phyloP scores from a whole-genome alignment of 1,284 basidiomycete species.

The Exobasidium cylindrosporum region DNA sequence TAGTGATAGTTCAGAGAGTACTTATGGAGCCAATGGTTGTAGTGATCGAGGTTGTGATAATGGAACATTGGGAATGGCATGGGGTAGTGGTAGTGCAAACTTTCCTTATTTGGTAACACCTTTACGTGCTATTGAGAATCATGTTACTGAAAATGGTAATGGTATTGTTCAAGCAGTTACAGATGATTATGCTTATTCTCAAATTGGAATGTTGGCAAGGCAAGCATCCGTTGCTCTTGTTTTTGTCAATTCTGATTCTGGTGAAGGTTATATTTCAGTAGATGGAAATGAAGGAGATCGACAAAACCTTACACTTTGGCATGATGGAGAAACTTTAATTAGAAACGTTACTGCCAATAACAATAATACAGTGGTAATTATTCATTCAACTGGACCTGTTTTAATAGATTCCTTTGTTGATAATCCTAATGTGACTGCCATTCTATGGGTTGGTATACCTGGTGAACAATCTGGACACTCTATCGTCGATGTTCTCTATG shows the following conservation, averaged over 20 bases:
- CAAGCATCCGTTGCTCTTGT: constrained; percentile 7
- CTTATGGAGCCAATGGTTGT: constrained; percentile 64
- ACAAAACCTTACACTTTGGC: constrained; percentile 77
- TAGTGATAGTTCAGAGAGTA: constrained; percentile 68
- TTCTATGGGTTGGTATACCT: constrained; percentile 66
- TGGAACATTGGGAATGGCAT: constrained; percentile 77
- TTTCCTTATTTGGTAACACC: constrained; percentile 60
- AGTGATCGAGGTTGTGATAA: constrained; percentile 59
- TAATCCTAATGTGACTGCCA: constrained; percentile 41
- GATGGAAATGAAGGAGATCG: constrained; percentile 69
- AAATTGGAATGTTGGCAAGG: not conserved
- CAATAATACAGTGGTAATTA: constrained; percentile 38
- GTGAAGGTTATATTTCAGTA: constrained; percentile 57
- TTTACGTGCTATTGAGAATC: constrained; percentile 68
- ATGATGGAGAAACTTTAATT: constrained; percentile 64
- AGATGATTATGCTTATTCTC: constrained; percentile 12
- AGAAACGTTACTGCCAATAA: constrained; percentile 25
- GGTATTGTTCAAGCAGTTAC: constrained; percentile 57
- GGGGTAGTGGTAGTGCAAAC: constrained; percentile 65
- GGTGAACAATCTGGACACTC: constrained; percentile 76
- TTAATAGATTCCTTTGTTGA: constrained; percentile 31
- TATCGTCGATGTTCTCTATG: constrained; percentile 71
- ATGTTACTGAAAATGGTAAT: constrained; percentile 61
- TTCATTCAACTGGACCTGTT: constrained; percentile 31
- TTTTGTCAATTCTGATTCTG: constrained; percentile 21